Percentiles rank a stretch among this genome's conserved stretches.
phyloP scores from a whole-genome alignment of 2,329 filamentous ascomycete species.

The Clarireedia homoeocarpa region DNA sequence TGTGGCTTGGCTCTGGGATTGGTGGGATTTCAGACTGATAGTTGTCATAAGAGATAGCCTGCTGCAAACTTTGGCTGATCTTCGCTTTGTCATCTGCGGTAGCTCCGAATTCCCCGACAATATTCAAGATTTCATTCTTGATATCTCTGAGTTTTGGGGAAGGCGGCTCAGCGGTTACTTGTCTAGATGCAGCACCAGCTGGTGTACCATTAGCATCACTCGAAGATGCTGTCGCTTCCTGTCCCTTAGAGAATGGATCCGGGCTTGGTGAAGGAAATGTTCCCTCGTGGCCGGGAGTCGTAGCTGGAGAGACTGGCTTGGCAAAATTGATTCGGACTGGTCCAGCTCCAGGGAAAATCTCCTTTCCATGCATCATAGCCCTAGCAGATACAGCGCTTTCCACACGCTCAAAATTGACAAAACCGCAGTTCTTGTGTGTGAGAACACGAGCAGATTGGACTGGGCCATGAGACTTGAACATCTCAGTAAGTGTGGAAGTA shows the following conservation, averaged over 20 bases:
- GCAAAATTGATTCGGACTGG: slow-evolving; percentile 95
- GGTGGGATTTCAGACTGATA: slow-evolving; percentile 83
- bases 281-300: slow-evolving; percentile 82
- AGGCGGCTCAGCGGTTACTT: slow-evolving; percentile 46
- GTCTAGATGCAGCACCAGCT: slow-evolving; percentile 33
- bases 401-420: slow-evolving; percentile 91
- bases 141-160: slow-evolving; percentile 71
- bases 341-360: slow-evolving; percentile 95
- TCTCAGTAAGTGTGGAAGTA: slow-evolving; percentile 86
- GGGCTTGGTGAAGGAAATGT: slow-evolving; percentile 87
- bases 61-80: slow-evolving; percentile 67
- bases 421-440: slow-evolving; percentile 98
- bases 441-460: slow-evolving; percentile 89
- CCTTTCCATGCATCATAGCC: slow-evolving; percentile 83
- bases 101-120: slow-evolving; percentile 83
- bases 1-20: slow-evolving; percentile 80
- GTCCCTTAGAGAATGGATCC: slow-evolving; percentile 61
- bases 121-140: slow-evolving; percentile 73
- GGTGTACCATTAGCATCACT: slow-evolving; percentile 31
- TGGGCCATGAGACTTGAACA: slow-evolving; percentile 87
- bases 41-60: slow-evolving; percentile 64
- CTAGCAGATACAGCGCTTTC: slow-evolving; percentile 90
- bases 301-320: slow-evolving; percentile 84
- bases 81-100: slow-evolving; percentile 66
- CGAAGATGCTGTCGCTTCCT: slow-evolving; percentile 40